Base-by-base conservation (phyloP, 768 basidiomycete species). In the Pleurotus sapidus region DNA sequence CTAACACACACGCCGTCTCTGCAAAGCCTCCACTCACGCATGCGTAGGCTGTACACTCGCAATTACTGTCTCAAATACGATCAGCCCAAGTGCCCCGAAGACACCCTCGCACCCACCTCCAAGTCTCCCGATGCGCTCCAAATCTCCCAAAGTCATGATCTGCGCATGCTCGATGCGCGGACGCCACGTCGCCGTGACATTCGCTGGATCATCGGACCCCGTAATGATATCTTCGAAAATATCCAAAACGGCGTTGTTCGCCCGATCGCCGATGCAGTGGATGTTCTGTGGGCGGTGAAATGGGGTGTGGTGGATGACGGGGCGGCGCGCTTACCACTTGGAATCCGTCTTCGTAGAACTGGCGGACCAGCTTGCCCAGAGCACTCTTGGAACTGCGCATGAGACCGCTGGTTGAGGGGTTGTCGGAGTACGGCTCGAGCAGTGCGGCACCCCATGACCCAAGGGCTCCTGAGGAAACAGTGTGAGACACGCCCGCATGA, bases 91-190 rank as follows among this genome's bases (percentile, higher is more conserved):
- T 38, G 15, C 15, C 17, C 17, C 5, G 34, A 12, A 50, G 30
- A 34, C 6, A 38, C 37, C n/a, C 34, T 30, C 27, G 6, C 30
- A 67, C 83, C 38, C 58, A 89, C 94, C 84, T 63, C 92, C 93
- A 9, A 97, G 78, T 49, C 70, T 76, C 30, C 86, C 89, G 18
- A 86, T 77, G 7, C 93, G 78, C 55, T 79, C 67, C 14, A 98
- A 64, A 68, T 98, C 96, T 1, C 79, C 74, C 5, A 67, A 70
- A 3, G 83, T 81, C 73, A 98, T 77, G 47, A 97, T 93, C 68
- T 98, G 96, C 0, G 94, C 89, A 70, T 98, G 96, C 67, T 98
- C 96, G 7, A 97, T 86, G 42, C 96, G 79, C 1, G 93, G 88
- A 9, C 95, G 78, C 68, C 84, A 81, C 51, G 74, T 72, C 3